Evolutionary conservation across 1,284 basidiomycete genomes (phyloP).

Genomic region (Ustilago tritici): DNA sequence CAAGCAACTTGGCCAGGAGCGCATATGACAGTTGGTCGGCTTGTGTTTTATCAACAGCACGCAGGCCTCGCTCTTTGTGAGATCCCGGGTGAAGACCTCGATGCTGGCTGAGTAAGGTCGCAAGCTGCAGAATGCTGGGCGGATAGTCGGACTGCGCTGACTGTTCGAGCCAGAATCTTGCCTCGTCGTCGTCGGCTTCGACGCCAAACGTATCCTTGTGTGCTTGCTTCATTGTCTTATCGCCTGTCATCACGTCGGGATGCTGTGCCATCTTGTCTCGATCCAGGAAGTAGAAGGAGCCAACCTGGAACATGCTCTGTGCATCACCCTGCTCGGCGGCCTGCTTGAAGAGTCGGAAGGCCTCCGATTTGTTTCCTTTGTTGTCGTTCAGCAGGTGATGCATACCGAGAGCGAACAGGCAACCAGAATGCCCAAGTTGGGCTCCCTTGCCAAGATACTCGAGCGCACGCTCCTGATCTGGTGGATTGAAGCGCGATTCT

Average conservation of each 20-base stretch:
- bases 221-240: conserved; percentile 45
- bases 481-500: conserved; percentile 31
- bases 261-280: conserved; percentile 45
- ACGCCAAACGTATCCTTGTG: conserved; percentile 55
- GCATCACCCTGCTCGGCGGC: conserved; percentile 60
- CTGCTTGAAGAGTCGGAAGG: conserved; percentile 50
- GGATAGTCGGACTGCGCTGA: conserved; percentile 43
- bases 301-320: conserved; percentile 62
- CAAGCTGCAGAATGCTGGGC: conserved; percentile 44
- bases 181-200: conserved; percentile 51
- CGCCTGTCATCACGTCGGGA: conserved; percentile 28
- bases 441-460: conserved; percentile 53
- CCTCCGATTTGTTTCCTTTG: conserved; percentile 22
- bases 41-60: conserved; percentile 25
- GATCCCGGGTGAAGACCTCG: conserved; percentile 28
- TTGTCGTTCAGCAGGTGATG: conserved; percentile 26
- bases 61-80: conserved; percentile 19
- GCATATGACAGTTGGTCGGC: conserved; percentile 47
- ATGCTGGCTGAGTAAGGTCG: conserved; percentile 37
- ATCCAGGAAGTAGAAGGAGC: conserved; percentile 54
- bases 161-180: conserved; percentile 58
- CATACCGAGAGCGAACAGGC: conserved; percentile 42
- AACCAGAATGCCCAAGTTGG: conserved; percentile 36
- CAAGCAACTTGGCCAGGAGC: conserved; percentile 41
- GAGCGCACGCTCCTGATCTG: conserved; percentile 36